A percentile compares a stretch with the other conserved stretches of the same genome.
Evolutionary conservation across 192 early-diverging fungal genomes (phyloP).

Genomic region (Chytriomyces confervae): DNA sequence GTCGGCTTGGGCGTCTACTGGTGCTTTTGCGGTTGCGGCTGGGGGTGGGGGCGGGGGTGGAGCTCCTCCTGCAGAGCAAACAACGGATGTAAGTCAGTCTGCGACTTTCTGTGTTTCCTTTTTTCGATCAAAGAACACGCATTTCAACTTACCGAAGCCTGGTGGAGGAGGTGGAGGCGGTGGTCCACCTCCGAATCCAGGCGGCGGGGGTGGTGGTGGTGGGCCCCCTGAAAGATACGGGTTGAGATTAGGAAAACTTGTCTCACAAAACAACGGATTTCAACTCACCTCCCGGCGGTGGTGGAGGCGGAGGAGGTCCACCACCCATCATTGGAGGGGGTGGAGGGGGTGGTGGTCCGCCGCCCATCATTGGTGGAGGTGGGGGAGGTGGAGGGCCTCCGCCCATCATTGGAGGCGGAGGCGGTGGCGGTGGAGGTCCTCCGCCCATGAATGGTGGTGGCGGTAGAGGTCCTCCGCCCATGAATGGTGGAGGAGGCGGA

Average conservation of each 20-base stretch:
- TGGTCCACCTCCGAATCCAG: conserved; percentile 27
- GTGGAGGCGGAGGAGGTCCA: conserved; percentile 37
- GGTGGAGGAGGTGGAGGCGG: conserved; percentile 42
- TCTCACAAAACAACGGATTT: conserved; percentile 20
- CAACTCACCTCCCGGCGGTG: conserved; percentile 23
- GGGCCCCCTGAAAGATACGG: not conserved
- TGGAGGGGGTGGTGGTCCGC: conserved; percentile 21
- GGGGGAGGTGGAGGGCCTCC: conserved; percentile 32
- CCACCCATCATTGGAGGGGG: conserved; percentile 21
- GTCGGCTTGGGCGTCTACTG: conserved; percentile 6
- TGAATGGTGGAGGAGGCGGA: not conserved
- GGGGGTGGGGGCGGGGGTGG: conserved; percentile 23
- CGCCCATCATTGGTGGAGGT: conserved; percentile 15
- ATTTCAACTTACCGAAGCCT: conserved; percentile 16
- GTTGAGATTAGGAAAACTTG: not conserved
- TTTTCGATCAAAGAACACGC: conserved; percentile 23
- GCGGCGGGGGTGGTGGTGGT: conserved; percentile 39
- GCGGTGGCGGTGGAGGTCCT: too few species aligned
- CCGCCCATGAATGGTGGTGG: too few species aligned
- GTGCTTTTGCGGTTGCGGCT: not conserved
- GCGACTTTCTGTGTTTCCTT: conserved; percentile 17
- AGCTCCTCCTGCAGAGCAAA: conserved; percentile 24
- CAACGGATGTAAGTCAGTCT: too few species aligned
- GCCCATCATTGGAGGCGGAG: conserved; percentile 15
- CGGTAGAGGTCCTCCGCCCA: too few species aligned